Evolutionary conservation across 169 alveolate species (phyloP), one percentile per base, ranked within the genome.

Genomic region (Plasmodium inui): DNA sequence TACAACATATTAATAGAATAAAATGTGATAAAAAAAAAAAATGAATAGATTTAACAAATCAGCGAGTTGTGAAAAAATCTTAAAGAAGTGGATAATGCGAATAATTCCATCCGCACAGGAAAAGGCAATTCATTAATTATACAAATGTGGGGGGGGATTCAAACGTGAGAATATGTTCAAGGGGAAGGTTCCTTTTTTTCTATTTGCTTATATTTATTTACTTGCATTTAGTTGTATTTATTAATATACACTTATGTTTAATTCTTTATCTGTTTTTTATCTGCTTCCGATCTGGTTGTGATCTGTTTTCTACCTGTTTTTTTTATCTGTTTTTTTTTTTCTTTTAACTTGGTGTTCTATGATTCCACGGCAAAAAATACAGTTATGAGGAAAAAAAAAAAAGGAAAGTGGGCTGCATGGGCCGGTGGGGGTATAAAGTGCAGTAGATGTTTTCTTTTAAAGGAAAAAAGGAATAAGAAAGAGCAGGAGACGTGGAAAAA

Each of bases 51-150:
- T 67, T 67, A 67, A 67, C 76, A 67, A 67, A 67, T 67, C 76
- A 67, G 76, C 39, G 76, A 67, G 76, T 67, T 67, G 76, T 67
- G 37, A 67, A 67, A 67, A 67, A 67, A 67, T 67, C 76, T 67
- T 67, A 67, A 67, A 67, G 37, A 67, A 67, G 8, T 67, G 30
- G 76, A 67, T 67, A 67, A 67, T 67, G 17, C 30, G 30, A 28
- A 67, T 67, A 67, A 67, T 67, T 67, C 30, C 17, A 67, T 22
- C 0, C 30, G 0, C 76, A 67, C 76, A 67, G 37, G 30, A 50
- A 50, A 50, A 50, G 61, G 12, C 30, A 67, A 67, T 67, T 67
- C 76, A 67, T 67, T 67, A 67, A 67, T 67, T 67, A 26, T 22
- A 67, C 37, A 67, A 67, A 67, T 26, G 19, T 67, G 30, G 6